Percentiles rank a stretch among this genome's conserved stretches.
These are phyloP conservation scores for Nakaseomyces kungkrabaensis DNA, from an alignment of 1,139 yeast genomes.

Conservation along the genomic window DNA sequence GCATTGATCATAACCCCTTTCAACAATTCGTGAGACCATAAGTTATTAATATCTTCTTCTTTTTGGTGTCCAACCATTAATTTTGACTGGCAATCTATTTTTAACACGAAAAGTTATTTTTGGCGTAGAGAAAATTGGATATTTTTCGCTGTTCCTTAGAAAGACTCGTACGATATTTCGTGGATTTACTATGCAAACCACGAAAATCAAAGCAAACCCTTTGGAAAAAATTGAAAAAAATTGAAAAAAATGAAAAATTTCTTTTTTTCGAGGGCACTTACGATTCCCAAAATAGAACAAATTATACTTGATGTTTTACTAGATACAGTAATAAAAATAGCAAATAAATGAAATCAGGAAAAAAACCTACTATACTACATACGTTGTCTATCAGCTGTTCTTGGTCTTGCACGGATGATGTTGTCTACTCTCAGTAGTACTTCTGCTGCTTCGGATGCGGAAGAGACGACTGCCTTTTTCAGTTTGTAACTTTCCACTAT, in stretches of 20 bases:
- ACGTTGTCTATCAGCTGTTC: constrained; percentile 76
- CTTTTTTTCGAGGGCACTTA: background rate
- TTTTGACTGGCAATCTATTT: background rate
- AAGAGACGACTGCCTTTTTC: constrained; percentile 88
- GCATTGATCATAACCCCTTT: no score
- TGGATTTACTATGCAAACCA: background rate
- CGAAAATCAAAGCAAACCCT: background rate
- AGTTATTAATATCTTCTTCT: no score
- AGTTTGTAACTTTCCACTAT: constrained; percentile 86
- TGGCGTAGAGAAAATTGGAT: background rate
- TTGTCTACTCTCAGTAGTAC: constrained; percentile 90
- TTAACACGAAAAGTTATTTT: constrained; percentile 3
- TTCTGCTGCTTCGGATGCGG: constrained; percentile 97
- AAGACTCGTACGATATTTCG: background rate
- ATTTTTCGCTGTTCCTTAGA: background rate
- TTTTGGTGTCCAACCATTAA: no score
- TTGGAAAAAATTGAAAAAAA: background rate
- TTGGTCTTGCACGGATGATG: constrained; percentile 91
- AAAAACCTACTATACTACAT: constrained; percentile 13
- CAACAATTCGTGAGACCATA: no score
- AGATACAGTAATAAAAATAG: background rate
- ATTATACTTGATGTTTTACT: background rate
- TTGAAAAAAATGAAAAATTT: background rate
- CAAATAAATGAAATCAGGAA: background rate
- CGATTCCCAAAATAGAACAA: background rate